phyloP scores from a whole-genome alignment of 768 basidiomycete genomes.

The Rhizopogon salebrosus region DNA sequence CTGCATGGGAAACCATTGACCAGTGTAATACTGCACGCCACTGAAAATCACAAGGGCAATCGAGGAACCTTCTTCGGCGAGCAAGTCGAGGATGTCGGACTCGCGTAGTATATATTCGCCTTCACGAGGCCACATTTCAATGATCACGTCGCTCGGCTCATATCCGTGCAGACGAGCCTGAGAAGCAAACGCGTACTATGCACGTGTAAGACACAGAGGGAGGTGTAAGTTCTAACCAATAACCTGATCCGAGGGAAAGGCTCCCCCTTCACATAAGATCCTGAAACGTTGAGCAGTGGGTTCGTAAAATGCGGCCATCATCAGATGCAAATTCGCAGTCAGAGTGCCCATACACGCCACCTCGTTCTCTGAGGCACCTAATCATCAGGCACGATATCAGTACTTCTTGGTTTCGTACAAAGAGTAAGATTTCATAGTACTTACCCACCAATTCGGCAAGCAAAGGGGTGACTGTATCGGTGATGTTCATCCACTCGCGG shows the following conservation, averaged over 20 bases:
- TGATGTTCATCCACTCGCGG: constrained; percentile 79
- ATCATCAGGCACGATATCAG: not conserved
- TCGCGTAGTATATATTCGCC: constrained; percentile 85
- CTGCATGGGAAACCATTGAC: constrained; percentile 89
- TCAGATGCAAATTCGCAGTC: constrained; percentile 92
- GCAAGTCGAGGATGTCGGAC: constrained; percentile 77
- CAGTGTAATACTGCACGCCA: constrained; percentile 96
- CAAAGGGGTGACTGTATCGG: constrained; percentile 63
- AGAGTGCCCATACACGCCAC: constrained; percentile 94
- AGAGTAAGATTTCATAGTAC: constrained; percentile 17
- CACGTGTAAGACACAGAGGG: constrained; percentile 4
- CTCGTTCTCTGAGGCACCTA: constrained; percentile 84
- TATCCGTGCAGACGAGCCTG: constrained; percentile 79
- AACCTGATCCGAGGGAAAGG: constrained; percentile 97
- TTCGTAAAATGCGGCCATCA: constrained; percentile 92
- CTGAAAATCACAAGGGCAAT: constrained; percentile 92
- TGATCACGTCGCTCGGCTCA: constrained; percentile 65
- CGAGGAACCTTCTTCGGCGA: constrained; percentile 64
- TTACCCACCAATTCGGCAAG: constrained; percentile 82
- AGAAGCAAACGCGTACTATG: constrained; percentile 93
- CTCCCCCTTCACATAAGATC: constrained; percentile 90
- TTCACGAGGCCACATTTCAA: constrained; percentile 73
- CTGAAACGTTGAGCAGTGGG: constrained; percentile 83
- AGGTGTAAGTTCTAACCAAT: constrained; percentile 14
- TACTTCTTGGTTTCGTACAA: not conserved